Conservation (phyloP, 139 green algal genomes). For the Chlamydomonas incerta region DNA sequence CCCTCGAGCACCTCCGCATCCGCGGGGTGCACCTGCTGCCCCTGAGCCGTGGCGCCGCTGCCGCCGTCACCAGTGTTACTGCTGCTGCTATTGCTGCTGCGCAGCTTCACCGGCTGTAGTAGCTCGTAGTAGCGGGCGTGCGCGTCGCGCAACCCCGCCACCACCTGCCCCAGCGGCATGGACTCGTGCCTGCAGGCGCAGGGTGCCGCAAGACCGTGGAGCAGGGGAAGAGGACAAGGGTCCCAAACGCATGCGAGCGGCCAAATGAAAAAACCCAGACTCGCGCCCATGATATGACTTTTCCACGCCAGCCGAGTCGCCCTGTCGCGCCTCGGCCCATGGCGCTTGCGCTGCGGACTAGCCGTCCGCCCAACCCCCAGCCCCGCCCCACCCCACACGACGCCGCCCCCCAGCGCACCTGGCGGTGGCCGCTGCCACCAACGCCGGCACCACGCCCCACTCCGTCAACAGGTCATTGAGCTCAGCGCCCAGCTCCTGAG, state of each 20-base stretch:
- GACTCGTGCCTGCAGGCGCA: slow-evolving; percentile 23
- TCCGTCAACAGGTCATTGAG: slow-evolving; percentile 43
- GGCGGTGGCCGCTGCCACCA: slow-evolving; percentile 33
- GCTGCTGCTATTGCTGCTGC: no score
- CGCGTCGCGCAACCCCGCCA: slow-evolving; percentile 9
- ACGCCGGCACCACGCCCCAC: slow-evolving; percentile 38
- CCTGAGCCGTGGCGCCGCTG: neutral
- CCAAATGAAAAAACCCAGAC: no score
- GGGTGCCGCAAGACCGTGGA: no score
- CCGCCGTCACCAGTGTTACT: no score
- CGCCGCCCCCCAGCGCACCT: neutral
- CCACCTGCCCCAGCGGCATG: slow-evolving; percentile 13
- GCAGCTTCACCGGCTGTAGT: slow-evolving; percentile 25
- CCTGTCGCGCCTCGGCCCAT: no score
- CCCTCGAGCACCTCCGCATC: neutral
- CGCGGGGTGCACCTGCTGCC: no score
- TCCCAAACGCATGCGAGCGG: no score
- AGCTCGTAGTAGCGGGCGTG: slow-evolving; percentile 43
- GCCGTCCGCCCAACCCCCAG: no score
- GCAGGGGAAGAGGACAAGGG: no score
- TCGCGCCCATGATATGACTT: no score
- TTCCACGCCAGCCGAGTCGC: no score
- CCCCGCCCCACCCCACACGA: neutral
- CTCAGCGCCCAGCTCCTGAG: neutral
- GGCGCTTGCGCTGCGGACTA: no score